A percentile compares a stretch with the other conserved stretches of the same genome.
phyloP scores from a whole-genome alignment of 176 grass and related monocot species.

The Triticum urartu region DNA sequence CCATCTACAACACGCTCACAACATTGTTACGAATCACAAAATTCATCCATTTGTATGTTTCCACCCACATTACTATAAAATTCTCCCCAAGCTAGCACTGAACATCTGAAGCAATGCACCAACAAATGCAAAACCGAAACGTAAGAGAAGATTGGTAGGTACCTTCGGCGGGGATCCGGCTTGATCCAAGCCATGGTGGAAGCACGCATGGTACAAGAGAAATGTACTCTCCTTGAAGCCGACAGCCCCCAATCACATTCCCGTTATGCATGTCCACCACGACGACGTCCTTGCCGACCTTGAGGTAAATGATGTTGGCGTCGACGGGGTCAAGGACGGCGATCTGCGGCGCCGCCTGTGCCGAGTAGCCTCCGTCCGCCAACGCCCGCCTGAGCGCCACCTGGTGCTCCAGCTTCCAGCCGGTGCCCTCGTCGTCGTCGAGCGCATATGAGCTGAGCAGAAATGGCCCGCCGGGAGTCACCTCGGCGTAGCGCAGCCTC shows the following conservation, averaged over 20 bases:
- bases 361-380: not conserved
- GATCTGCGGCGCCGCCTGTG: not conserved
- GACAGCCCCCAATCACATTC: not conserved
- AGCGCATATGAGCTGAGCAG: conserved; percentile 10
- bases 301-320: not conserved
- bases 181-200: not conserved
- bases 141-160: not conserved
- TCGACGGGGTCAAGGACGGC: not conserved
- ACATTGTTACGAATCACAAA: too few species aligned
- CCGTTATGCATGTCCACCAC: not conserved
- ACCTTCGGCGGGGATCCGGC: not conserved
- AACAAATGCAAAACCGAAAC: too few species aligned
- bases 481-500: conserved; percentile 3
- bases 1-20: too few species aligned
- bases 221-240: not conserved
- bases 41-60: too few species aligned
- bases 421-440: not conserved
- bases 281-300: not conserved
- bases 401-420: conserved; percentile 32
- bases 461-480: not conserved
- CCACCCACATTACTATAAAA: too few species aligned
- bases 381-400: not conserved
- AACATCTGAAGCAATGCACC: too few species aligned
- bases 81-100: too few species aligned
- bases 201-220: not conserved